A percentile compares a stretch with the other conserved stretches of the same genome.
These are phyloP conservation scores for Salix brachista DNA, from an alignment of 345 rosid genomes.

Conservation along the genomic window DNA sequence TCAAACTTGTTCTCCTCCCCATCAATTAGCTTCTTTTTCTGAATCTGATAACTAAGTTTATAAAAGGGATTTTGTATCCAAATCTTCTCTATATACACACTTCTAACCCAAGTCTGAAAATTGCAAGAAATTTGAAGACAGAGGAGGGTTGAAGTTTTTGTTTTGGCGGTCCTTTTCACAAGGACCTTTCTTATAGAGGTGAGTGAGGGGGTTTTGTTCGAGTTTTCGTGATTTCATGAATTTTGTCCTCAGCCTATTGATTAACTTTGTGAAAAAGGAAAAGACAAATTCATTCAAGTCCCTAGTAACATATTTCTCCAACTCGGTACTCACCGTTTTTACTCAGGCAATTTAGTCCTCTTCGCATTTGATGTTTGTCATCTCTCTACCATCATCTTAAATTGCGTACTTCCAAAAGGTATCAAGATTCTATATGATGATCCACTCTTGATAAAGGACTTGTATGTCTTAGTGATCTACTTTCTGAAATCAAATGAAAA, in stretches of 20 bases:
- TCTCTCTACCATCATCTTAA: no score
- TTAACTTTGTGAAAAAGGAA: not conserved
- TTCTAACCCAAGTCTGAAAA: not conserved
- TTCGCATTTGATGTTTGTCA: no score
- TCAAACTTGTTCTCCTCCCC: not conserved
- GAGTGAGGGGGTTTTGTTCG: not conserved
- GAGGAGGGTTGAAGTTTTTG: not conserved
- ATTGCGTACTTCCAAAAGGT: no score
- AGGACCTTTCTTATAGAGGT: slow-evolving; percentile 2
- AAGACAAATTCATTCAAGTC: not conserved
- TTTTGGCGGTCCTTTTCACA: slow-evolving; percentile 43
- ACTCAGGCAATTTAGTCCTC: no score
- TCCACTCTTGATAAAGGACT: no score
- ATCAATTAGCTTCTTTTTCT: slow-evolving; percentile 13
- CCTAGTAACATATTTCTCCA: not conserved
- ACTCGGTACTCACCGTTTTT: not conserved
- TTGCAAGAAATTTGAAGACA: not conserved
- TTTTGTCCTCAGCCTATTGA: not conserved
- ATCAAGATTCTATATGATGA: no score
- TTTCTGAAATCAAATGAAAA: no score
- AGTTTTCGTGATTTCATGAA: not conserved
- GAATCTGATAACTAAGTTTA: not conserved
- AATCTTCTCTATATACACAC: not conserved
- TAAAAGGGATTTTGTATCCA: not conserved
- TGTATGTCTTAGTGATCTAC: no score